phyloP scores from a whole-genome alignment of 768 basidiomycete genomes.

The Psilocybe sp. region DNA sequence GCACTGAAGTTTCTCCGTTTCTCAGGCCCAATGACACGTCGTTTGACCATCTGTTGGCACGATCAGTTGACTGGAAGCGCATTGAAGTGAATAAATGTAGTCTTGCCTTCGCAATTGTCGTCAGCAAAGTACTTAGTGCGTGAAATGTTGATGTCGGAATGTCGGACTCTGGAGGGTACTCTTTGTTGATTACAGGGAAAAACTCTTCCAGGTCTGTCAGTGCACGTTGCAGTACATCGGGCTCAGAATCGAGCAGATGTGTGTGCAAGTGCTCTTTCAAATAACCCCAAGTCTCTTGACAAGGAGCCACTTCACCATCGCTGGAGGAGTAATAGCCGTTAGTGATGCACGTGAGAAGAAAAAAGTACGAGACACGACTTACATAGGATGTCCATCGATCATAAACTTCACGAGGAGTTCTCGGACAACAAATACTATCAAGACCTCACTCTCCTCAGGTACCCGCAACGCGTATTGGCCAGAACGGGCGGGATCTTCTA shows the following conservation, averaged over 20 bases:
- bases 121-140: conserved; percentile 10
- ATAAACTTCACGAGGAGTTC: too few relatives aligned
- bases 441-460: too few relatives aligned
- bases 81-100: too few relatives aligned
- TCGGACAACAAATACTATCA: too few relatives aligned
- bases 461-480: background rate
- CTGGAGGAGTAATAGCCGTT: too few relatives aligned
- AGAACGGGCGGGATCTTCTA: conserved; percentile 9
- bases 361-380: too few relatives aligned
- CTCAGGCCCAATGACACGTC: background rate
- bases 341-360: too few relatives aligned
- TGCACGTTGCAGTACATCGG: background rate
- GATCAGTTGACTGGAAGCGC: background rate
- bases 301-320: background rate
- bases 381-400: too few relatives aligned
- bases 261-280: conserved; percentile 10
- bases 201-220: conserved; percentile 2
- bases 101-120: conserved; percentile 8
- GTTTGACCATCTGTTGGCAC: background rate
- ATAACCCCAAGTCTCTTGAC: conserved; percentile 12
- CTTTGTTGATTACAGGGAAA: too few relatives aligned
- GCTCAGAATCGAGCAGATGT: conserved; percentile 6
- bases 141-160: background rate
- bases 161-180: background rate
- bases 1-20: conserved; percentile 8